phyloP scores from a whole-genome alignment of 1,139 yeast genomes.

The Pichia sp. region DNA sequence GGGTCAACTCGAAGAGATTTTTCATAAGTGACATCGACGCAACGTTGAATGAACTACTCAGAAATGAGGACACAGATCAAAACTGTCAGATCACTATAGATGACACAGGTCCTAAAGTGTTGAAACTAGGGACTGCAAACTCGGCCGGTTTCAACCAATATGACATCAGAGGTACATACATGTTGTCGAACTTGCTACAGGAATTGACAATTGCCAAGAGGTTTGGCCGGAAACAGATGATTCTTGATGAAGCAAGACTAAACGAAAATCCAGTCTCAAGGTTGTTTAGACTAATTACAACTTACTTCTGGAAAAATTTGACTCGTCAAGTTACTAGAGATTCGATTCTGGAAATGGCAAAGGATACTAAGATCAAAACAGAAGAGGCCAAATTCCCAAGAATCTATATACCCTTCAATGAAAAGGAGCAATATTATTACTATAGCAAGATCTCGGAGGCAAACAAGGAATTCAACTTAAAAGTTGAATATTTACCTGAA shows the following conservation, averaged over 20 bases:
- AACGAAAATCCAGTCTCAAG: conserved; percentile 86
- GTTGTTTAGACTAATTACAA: conserved; percentile 66
- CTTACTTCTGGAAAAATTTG: conserved; percentile 76
- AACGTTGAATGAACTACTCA: conserved; percentile 65
- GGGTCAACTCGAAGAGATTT: conserved; percentile 46
- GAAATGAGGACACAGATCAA: conserved; percentile 80
- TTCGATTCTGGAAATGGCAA: conserved; percentile 66
- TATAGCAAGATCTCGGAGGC: conserved; percentile 50
- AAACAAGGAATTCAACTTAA: conserved; percentile 58
- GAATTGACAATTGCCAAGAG: conserved; percentile 85
- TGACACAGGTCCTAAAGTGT: conserved; percentile 88
- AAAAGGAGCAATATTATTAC: conserved; percentile 70
- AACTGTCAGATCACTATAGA: conserved; percentile 88
- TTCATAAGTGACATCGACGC: conserved; percentile 70
- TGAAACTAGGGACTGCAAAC: conserved; percentile 76
- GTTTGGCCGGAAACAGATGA: conserved; percentile 70
- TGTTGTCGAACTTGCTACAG: conserved; percentile 82
- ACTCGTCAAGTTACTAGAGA: conserved; percentile 67
- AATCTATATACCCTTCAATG: conserved; percentile 69
- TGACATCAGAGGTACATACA: conserved; percentile 83
- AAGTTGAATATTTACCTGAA: conserved; percentile 69
- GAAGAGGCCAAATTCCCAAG: conserved; percentile 60
- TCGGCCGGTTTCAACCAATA: conserved; percentile 73
- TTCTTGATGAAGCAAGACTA: conserved; percentile 76
- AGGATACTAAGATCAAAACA: conserved; percentile 70